Percentiles rank a stretch among this genome's conserved stretches.
These are phyloP conservation scores for Penicillium sp. DNA, from an alignment of 2,329 filamentous ascomycete genomes.

Conservation along the genomic window DNA sequence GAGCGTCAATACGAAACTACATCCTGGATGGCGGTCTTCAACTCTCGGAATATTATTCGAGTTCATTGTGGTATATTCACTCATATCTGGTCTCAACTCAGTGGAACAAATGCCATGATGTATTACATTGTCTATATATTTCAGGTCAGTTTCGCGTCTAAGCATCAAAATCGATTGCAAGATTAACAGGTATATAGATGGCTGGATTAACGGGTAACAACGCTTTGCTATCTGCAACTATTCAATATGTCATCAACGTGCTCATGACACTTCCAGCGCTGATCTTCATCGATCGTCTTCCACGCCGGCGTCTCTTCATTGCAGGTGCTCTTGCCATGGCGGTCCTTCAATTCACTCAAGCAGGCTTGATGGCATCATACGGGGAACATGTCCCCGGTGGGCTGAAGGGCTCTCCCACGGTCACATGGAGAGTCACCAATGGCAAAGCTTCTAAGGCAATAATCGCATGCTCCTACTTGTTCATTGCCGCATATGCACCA, in stretches of 20 bases:
- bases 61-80: conserved; percentile 60
- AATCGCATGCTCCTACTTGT: conserved; percentile 68
- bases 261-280: conserved; percentile 62
- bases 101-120: conserved; percentile 63
- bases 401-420: conserved; percentile 12
- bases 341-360: conserved; percentile 35
- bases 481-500: conserved; percentile 64
- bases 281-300: conserved; percentile 60
- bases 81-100: conserved; percentile 62
- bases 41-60: conserved; percentile 57
- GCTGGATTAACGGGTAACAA: conserved; percentile 60
- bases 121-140: conserved; percentile 36
- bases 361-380: conserved; percentile 31
- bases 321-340: conserved; percentile 62
- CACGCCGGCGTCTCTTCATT: conserved; percentile 58
- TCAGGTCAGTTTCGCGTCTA: conserved; percentile 25
- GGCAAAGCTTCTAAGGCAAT: conserved; percentile 52
- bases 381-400: conserved; percentile 30
- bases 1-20: conserved; percentile 55
- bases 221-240: conserved; percentile 60
- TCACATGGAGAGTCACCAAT: conserved; percentile 22
- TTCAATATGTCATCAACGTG: conserved; percentile 67
- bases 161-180: background rate
- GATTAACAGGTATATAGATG: conserved; percentile 33
- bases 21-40: conserved; percentile 53